Evolutionary conservation across 2,329 filamentous ascomycete species (phyloP).

Genomic region (Allantophomopsis cytisporea): DNA sequence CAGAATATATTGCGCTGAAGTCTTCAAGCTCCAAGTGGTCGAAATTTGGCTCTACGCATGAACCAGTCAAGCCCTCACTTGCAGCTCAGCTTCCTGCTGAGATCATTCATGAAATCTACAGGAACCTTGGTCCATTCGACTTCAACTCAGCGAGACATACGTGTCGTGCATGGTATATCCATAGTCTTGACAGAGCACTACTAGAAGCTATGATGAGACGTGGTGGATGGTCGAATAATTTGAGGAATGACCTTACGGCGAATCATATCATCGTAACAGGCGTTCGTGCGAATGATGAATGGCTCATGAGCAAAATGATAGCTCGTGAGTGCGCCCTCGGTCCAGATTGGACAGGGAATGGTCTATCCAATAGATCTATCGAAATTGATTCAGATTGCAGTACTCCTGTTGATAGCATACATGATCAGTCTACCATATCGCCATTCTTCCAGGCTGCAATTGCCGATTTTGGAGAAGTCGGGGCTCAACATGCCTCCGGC

Average conservation of each 20-base stretch:
- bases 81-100: slow-evolving; percentile 18
- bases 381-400: slow-evolving; percentile 4
- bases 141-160: slow-evolving; percentile 48
- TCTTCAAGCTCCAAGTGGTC: slow-evolving; percentile 3
- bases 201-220: slow-evolving; percentile 37
- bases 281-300: slow-evolving; percentile 11
- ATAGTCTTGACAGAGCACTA: slow-evolving; percentile 35
- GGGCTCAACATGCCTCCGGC: slow-evolving; percentile 12
- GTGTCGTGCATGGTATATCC: slow-evolving; percentile 45
- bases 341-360: slow-evolving; percentile 14
- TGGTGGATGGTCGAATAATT: slow-evolving; percentile 37
- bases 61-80: not conserved
- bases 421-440: not conserved
- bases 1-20: slow-evolving; percentile 6
- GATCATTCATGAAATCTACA: slow-evolving; percentile 22
- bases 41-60: too few relatives aligned
- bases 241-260: slow-evolving; percentile 15
- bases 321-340: slow-evolving; percentile 25
- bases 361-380: slow-evolving; percentile 5
- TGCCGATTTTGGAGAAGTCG: slow-evolving; percentile 22
- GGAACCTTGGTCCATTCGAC: slow-evolving; percentile 19
- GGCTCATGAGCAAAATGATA: slow-evolving; percentile 26
- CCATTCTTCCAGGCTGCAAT: slow-evolving; percentile 8
- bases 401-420: not conserved
- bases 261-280: slow-evolving; percentile 7